Percentiles rank a stretch among this genome's conserved stretches.
Evolutionary conservation across 139 green algal genomes (phyloP).

Genomic region (Gonium pectorale): DNA sequence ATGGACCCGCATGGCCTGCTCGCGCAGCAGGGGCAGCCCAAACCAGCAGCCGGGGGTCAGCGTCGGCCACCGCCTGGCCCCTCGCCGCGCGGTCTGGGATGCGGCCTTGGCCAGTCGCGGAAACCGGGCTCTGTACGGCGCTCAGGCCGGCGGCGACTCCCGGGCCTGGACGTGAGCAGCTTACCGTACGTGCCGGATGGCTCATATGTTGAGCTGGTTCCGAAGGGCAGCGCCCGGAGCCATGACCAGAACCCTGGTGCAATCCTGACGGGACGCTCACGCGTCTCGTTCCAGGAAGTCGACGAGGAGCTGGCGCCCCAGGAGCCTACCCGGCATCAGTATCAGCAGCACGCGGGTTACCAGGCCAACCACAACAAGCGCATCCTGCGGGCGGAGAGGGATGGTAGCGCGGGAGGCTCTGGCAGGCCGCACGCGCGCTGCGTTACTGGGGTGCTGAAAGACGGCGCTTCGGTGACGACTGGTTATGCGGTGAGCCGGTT

Average conservation of each 20-base stretch:
- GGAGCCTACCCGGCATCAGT: no score
- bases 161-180: background rate
- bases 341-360: no score
- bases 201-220: background rate
- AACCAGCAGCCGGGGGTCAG: background rate
- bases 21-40: background rate
- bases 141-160: background rate
- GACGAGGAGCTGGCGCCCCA: no score
- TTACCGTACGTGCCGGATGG: slow-evolving; percentile 22
- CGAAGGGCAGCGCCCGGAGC: background rate
- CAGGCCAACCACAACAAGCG: no score
- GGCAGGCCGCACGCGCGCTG: no score
- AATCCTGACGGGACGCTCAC: no score
- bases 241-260: background rate
- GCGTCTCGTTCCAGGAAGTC: no score
- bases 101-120: background rate
- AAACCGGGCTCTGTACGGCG: background rate
- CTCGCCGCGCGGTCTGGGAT: background rate
- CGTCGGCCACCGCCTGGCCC: background rate
- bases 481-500: no score
- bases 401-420: no score
- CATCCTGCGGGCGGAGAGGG: no score
- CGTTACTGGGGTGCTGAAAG: no score
- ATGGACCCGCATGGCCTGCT: background rate
- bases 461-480: no score